These are phyloP conservation scores for Prunus davidiana DNA, from an alignment of 306 rosid genomes.

Conservation along the genomic window DNA sequence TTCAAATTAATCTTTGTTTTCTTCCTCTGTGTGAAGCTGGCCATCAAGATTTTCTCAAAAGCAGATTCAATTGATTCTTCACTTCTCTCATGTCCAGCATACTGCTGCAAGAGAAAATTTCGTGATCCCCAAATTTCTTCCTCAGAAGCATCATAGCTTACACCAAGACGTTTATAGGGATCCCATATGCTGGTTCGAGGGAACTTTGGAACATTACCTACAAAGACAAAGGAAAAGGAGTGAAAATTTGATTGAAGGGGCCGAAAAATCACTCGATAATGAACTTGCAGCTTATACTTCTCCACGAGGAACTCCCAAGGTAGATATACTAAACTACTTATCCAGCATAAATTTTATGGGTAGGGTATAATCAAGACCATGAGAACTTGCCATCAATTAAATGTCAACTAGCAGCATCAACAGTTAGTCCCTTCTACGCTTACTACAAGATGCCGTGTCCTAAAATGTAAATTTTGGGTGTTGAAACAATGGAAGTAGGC, in stretches of 20 bases:
- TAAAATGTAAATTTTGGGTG: not conserved
- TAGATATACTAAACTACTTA: not conserved
- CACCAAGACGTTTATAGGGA: conserved; percentile 85
- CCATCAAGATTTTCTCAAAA: conserved; percentile 85
- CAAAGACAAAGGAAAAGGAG: not conserved
- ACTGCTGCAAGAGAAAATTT: conserved; percentile 88
- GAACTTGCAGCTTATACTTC: not conserved
- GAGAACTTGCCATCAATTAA: not conserved
- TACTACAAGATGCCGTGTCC: not conserved
- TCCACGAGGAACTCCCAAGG: not conserved
- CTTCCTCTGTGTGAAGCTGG: conserved; percentile 80
- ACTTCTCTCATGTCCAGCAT: conserved; percentile 87
- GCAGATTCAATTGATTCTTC: conserved; percentile 97
- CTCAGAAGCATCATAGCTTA: conserved; percentile 77
- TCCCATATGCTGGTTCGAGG: conserved; percentile 78
- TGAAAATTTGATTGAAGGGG: not conserved
- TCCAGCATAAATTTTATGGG: not conserved
- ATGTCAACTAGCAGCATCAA: not conserved
- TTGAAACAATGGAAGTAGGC: not conserved
- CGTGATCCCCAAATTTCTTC: conserved; percentile 97
- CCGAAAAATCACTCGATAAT: not conserved
- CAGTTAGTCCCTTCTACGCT: not conserved
- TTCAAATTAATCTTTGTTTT: conserved; percentile 94
- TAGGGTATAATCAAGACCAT: not conserved
- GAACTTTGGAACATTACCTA: conserved; percentile 76